Base-by-base conservation (phyloP, 192 early-diverging fungal species). In the Coemansia sp. region DNA sequence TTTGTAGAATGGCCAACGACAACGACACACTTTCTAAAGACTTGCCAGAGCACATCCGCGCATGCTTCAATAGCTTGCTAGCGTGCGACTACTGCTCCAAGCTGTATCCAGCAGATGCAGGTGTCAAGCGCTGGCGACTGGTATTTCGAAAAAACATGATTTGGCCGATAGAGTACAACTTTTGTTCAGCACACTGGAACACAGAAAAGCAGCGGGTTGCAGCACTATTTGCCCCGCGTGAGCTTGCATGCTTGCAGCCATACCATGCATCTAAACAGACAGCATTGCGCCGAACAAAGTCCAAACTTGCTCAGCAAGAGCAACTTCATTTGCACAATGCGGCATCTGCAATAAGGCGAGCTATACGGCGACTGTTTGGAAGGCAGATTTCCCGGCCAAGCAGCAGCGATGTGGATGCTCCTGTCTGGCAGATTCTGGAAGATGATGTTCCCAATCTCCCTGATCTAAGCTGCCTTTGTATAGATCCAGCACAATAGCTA, bases 171-270 rank as follows among this genome's bases (percentile, higher is more conserved):
- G 71, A 74, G 56, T 67, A 67, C 49, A 56, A 32, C 31, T 56
- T 74, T 39, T 74, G 71, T 26, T 40, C 46, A 14, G 51, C 60
- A 14, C 71, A 74, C 41, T 74, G 71, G 71, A 41, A 37, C 20
- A 54, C 36, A 6, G 71, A 74, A 36, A 51, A 51, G 41, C 40
- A 66, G 53, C 52, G 71, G 17, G 60, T 74, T 17, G 71, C 64
- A n/a, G 51, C 48, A 17, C 40, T 74, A 18, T 74, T 74, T 66
- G 64, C 49, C 7, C 57, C 60, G 17, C 60, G 71, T 43, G 38
- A 40, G 10, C 56, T 57, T 2, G 53, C 55, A 32, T 18, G 37
- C 14, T 48, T 48, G 1, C 71, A 64, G 49, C 45, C 55, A 17
- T 74, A 67, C 42, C 44, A 47, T 46, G 39, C 50, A 28, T 15